These are phyloP conservation scores for Aspergillus proliferans DNA, from an alignment of 2,329 filamentous ascomycete species.

Conservation along the genomic window DNA sequence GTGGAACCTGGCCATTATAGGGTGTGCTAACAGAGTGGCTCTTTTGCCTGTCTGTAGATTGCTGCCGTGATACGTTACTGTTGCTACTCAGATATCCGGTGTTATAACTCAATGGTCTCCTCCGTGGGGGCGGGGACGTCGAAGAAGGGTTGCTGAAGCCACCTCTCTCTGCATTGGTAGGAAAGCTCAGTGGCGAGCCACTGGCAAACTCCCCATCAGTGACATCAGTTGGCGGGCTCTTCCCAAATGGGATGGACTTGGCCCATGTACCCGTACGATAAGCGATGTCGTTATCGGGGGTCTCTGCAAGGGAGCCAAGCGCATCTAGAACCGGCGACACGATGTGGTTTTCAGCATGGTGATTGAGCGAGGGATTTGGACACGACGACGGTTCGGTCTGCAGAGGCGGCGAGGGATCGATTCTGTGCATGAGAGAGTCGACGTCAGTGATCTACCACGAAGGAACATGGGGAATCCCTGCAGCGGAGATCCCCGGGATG, in stretches of 20 bases:
- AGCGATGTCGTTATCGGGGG: slow-evolving; percentile 28
- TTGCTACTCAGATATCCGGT: slow-evolving; percentile 33
- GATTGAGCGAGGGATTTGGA: slow-evolving; percentile 19
- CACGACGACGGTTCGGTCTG: slow-evolving; percentile 26
- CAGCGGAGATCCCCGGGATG: neutral
- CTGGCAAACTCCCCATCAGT: slow-evolving; percentile 29
- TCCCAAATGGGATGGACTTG: slow-evolving; percentile 39
- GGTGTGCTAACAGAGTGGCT: slow-evolving; percentile 33
- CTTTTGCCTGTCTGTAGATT: slow-evolving; percentile 33
- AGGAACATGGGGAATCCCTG: neutral
- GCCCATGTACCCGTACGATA: slow-evolving; percentile 40
- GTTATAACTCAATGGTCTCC: slow-evolving; percentile 39
- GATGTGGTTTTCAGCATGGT: slow-evolving; percentile 20
- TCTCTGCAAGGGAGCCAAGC: slow-evolving; percentile 26
- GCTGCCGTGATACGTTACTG: slow-evolving; percentile 31
- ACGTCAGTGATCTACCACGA: slow-evolving; percentile 6
- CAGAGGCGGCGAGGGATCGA: slow-evolving; percentile 18
- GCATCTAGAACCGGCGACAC: slow-evolving; percentile 35
- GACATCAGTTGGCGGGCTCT: slow-evolving; percentile 37
- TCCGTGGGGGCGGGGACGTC: slow-evolving; percentile 36
- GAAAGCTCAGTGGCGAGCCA: slow-evolving; percentile 36
- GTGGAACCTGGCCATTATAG: slow-evolving; percentile 42
- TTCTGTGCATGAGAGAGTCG: slow-evolving; percentile 15
- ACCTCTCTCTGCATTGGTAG: slow-evolving; percentile 31
- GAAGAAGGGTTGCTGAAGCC: slow-evolving; percentile 40